A percentile compares a stretch with the other conserved stretches of the same genome.
Conservation (phyloP, 78 protist genomes). For the Dictyostelium firmibasis region DNA sequence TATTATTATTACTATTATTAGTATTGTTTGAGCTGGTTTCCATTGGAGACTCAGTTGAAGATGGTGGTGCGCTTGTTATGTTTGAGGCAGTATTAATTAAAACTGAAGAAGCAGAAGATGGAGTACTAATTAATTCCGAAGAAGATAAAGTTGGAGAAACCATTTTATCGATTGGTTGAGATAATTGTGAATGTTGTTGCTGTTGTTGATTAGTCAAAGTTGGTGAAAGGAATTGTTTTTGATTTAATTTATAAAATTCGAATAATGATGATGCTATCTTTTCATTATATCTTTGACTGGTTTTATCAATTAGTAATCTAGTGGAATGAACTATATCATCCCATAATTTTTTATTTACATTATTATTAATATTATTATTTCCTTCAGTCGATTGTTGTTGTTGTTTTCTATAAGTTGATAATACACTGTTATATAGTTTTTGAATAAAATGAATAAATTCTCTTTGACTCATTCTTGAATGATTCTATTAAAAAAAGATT, state of each 20-base stretch:
- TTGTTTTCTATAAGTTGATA: neutral
- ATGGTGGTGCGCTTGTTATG: neutral
- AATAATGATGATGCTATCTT: neutral
- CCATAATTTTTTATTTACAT: neutral
- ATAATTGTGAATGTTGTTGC: neutral
- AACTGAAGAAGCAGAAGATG: neutral
- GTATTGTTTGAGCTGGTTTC: neutral
- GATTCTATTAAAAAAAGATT: neutral
- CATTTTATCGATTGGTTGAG: neutral
- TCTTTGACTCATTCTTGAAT: conserved; percentile 22
- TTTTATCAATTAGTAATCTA: neutral
- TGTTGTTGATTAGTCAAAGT: neutral
- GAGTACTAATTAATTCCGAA: neutral
- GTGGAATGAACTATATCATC: conserved; percentile 5
- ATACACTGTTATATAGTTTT: conserved; percentile 5
- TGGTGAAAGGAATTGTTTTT: conserved; percentile 8
- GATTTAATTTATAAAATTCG: conserved; percentile 3
- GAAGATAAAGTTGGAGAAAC: conserved; percentile 6
- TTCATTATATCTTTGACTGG: conserved; percentile 4
- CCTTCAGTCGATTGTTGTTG: neutral
- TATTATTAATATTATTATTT: neutral
- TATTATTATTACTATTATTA: neutral
- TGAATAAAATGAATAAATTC: conserved; percentile 17
- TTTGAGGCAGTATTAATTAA: neutral
- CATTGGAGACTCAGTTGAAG: neutral